A percentile compares a stretch with the other conserved stretches of the same genome.
Conservation (phyloP, 1,284 basidiomycete genomes). For the Grifola frondosa region DNA sequence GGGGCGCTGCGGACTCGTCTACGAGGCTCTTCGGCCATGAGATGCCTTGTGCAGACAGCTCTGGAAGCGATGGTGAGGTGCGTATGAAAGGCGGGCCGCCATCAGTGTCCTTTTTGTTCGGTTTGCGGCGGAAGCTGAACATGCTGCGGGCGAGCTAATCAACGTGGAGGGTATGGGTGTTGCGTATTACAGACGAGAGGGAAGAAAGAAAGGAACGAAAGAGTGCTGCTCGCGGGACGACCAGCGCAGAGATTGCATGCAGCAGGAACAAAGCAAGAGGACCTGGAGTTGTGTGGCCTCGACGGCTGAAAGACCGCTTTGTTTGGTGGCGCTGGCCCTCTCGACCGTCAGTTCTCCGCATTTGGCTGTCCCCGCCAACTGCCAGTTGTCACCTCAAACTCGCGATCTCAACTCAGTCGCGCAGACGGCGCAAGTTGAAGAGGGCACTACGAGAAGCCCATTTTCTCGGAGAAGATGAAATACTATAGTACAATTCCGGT, state of each 20-base stretch:
- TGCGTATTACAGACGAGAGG: neutral
- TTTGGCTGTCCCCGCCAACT: neutral
- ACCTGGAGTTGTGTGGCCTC: constrained; percentile 7
- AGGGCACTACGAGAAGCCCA: neutral
- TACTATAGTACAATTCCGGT: constrained; percentile 25
- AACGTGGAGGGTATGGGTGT: neutral
- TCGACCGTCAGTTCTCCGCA: constrained; percentile 1
- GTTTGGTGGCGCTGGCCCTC: neutral
- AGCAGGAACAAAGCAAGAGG: constrained; percentile 4
- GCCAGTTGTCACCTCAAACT: constrained; percentile 1
- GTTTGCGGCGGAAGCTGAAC: constrained; percentile 74
- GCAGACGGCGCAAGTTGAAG: neutral
- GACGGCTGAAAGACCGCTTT: no score
- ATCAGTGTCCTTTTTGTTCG: constrained; percentile 37
- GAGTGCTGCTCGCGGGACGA: constrained; percentile 11
- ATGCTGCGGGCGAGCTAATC: constrained; percentile 37
- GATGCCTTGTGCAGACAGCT: constrained; percentile 67
- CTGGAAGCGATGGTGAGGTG: constrained; percentile 73
- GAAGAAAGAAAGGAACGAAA: constrained; percentile 11
- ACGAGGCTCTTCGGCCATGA: constrained; percentile 81
- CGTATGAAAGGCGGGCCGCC: constrained; percentile 47
- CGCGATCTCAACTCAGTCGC: neutral
- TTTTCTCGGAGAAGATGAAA: neutral
- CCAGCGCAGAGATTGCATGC: constrained; percentile 21
- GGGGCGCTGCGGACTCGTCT: constrained; percentile 49